These are phyloP conservation scores for Eustoma russellianum DNA, from an alignment of 257 asterid genomes.

Conservation along the genomic window DNA sequence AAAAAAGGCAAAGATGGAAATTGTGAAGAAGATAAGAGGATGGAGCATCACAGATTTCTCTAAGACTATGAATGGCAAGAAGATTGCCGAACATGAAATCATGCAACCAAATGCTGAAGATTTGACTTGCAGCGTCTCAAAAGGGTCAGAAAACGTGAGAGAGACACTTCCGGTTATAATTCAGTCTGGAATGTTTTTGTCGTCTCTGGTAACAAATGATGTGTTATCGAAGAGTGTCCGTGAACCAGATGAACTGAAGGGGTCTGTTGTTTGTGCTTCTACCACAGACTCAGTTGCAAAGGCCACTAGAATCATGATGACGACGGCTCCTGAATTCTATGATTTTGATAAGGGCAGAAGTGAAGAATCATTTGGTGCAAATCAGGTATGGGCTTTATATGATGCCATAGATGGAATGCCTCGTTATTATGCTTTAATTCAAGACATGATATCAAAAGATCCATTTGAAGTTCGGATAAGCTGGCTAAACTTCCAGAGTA, in stretches of 20 bases:
- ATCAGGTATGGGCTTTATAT: conserved; percentile 72
- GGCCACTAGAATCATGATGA: conserved; percentile 20
- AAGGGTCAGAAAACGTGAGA: conserved; percentile 9
- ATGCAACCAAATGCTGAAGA: conserved; percentile 8
- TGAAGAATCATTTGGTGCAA: conserved; percentile 34
- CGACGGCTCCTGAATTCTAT: conserved; percentile 61
- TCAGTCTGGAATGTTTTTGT: conserved; percentile 15
- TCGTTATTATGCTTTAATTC: conserved; percentile 49
- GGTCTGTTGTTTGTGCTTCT: conserved; percentile 17
- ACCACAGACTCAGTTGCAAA: conserved; percentile 12
- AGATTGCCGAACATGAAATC: conserved; percentile 14
- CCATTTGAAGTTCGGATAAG: conserved; percentile 45
- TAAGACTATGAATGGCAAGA: background rate
- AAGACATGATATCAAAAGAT: conserved; percentile 27
- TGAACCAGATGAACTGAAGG: conserved; percentile 17
- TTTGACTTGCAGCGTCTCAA: conserved; percentile 9
- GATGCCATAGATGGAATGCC: conserved; percentile 80
- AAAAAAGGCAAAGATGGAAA: conserved; percentile 35
- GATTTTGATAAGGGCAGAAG: conserved; percentile 47
- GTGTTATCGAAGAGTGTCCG: conserved; percentile 30
- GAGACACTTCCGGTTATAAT: conserved; percentile 8
- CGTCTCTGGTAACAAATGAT: conserved; percentile 13
- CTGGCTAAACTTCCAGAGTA: conserved; percentile 50
- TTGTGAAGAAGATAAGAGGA: conserved; percentile 26
- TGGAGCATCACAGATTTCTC: conserved; percentile 8